phyloP scores from a whole-genome alignment of 1,284 basidiomycete species.

The Rhodotorula sp. region DNA sequence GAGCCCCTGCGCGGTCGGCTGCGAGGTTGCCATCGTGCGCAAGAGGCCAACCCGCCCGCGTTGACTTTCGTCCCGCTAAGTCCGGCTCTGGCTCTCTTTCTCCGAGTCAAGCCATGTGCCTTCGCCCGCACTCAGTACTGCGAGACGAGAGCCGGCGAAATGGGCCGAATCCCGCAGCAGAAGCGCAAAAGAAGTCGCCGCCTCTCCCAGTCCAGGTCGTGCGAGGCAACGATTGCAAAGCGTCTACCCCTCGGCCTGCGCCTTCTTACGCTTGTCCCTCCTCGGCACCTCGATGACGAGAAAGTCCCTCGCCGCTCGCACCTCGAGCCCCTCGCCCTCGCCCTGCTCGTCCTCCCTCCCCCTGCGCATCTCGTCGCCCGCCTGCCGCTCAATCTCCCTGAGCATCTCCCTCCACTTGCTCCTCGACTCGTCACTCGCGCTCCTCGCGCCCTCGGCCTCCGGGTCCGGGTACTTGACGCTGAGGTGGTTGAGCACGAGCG shows the following conservation, averaged over 20 bases:
- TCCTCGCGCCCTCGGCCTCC: slow-evolving; percentile 50
- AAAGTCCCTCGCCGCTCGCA: slow-evolving; percentile 67
- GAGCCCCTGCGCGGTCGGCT: slow-evolving; percentile 14
- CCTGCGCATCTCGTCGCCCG: slow-evolving; percentile 54
- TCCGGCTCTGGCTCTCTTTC: too few relatives aligned
- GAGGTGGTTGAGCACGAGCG: slow-evolving; percentile 75
- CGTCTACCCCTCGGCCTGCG: background rate
- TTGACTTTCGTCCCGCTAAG: too few relatives aligned
- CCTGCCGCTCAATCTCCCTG: slow-evolving; percentile 66
- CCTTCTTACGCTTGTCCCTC: slow-evolving; percentile 16
- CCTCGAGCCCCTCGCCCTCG: slow-evolving; percentile 46
- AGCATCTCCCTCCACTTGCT: slow-evolving; percentile 55
- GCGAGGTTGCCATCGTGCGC: background rate
- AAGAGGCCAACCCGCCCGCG: too few relatives aligned
- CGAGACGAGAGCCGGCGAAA: too few relatives aligned
- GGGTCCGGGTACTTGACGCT: slow-evolving; percentile 50
- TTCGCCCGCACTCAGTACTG: too few relatives aligned
- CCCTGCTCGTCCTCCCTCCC: slow-evolving; percentile 39
- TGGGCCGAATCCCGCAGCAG: too few relatives aligned
- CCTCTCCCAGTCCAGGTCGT: background rate
- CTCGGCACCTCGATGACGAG: slow-evolving; percentile 61
- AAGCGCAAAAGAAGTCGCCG: too few relatives aligned
- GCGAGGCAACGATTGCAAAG: background rate
- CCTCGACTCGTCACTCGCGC: slow-evolving; percentile 51
- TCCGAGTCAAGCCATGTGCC: too few relatives aligned